Base-by-base conservation (phyloP, 768 basidiomycete species). In the Tylopilus sp. region DNA sequence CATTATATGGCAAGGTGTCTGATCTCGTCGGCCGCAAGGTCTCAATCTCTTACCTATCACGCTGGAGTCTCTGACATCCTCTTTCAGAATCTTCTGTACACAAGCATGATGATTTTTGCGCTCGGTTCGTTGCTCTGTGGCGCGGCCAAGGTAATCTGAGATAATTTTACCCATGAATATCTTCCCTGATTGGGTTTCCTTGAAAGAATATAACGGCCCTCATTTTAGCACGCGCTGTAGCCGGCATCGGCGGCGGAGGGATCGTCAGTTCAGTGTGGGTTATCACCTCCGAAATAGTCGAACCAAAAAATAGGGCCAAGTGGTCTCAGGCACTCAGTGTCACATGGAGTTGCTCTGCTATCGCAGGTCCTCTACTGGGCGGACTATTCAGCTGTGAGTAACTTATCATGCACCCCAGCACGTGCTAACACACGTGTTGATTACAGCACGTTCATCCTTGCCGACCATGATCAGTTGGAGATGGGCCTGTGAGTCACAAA, bases 221-320 rank as follows among this genome's bases (percentile, higher is more conserved):
- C 44, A 87, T 91, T 52, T 68, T 80, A 22, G 79, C 83, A 47
- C 78, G 90, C 42, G 76, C 71, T 45, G 52, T 80, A 48, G 86
- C 88, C 53, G 91, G 91, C 39, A 74, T 89, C 52, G 91, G 91
- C n/a, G 91, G 85, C 15, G 91, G 91, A 31, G 91, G 91, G 9
- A 91, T 93, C 56, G 90, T 91, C 51, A 81, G 81, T 64, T 79
- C 86, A 39, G 89, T 92, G 31, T 92, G 91, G 91, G 81, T 88
- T 21, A 85, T 93, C 52, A 91, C 88, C 40, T 80, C 89, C 56
- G 90, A 93, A 66, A 82, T 93, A 52, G 90, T 92, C 38, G 81
- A 85, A 65, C 76, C 82, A 25, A 75, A 72, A 53, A 72, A 78
- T 52, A 81, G 88, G 51, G 85, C 88, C 44, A 88, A 83, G 65